These are phyloP conservation scores for Tirmania nivea DNA, from an alignment of 495 filamentous ascomycete species.

Conservation along the genomic window DNA sequence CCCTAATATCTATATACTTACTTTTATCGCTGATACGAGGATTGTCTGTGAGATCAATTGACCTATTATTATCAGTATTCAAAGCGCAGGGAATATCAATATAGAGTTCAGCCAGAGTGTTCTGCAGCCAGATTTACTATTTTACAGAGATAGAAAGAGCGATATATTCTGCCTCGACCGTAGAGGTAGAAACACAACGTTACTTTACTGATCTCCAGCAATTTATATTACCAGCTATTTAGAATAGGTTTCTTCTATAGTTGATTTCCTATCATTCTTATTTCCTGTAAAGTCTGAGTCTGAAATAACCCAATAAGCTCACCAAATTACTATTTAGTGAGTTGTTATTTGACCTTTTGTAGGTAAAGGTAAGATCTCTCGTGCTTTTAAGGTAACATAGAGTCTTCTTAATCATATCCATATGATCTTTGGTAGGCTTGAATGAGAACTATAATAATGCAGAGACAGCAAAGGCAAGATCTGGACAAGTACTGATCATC, in stretches of 20 bases:
- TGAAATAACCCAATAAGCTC: neutral
- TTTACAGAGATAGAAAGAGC: neutral
- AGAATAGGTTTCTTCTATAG: constrained; percentile 1
- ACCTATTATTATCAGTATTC: neutral
- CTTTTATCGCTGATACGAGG: neutral
- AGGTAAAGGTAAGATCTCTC: neutral
- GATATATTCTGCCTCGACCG: constrained; percentile 3
- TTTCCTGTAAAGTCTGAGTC: neutral
- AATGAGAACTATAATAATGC: constrained; percentile 3
- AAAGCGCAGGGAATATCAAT: neutral
- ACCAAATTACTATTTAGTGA: too few relatives aligned
- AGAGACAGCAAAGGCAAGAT: constrained; percentile 3
- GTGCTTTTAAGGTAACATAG: constrained; percentile 1
- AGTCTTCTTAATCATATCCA: neutral
- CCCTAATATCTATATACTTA: neutral
- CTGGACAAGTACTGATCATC: constrained; percentile 6
- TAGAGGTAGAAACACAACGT: constrained; percentile 1
- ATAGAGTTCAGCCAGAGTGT: neutral
- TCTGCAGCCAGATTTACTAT: constrained; percentile 3
- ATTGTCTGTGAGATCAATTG: neutral
- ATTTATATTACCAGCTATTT: neutral
- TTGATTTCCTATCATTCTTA: neutral
- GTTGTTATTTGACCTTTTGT: neutral
- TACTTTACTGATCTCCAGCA: constrained; percentile 1
- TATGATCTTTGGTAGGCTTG: neutral